These are phyloP conservation scores for Scheffersomyces lignosus DNA, from an alignment of 805 yeast genomes.

Conservation along the genomic window DNA sequence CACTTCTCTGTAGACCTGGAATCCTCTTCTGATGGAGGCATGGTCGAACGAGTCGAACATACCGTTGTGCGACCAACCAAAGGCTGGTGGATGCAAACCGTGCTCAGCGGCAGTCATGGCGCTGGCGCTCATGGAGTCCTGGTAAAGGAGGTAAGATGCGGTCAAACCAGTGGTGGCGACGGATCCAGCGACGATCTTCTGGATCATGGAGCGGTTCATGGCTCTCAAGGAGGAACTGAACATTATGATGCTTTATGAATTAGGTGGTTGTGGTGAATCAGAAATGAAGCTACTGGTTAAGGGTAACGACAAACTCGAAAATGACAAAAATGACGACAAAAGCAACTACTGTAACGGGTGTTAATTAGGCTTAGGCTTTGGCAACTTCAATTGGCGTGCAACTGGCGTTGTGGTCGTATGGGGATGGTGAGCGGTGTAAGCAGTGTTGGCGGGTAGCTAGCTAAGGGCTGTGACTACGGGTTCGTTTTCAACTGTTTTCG, in stretches of 20 bases:
- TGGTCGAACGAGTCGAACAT: conserved; percentile 91
- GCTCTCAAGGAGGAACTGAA: conserved; percentile 1
- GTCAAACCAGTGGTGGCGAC: conserved; percentile 76
- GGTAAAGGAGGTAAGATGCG: conserved; percentile 78
- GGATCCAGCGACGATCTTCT: conserved; percentile 58
- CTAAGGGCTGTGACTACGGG: no score
- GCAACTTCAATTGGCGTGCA: no score
- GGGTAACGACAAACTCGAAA: no score
- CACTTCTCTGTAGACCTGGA: conserved; percentile 97
- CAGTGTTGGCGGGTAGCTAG: no score
- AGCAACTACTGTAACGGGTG: no score
- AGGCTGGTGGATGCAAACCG: conserved; percentile 94
- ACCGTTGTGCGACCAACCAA: conserved; percentile 92
- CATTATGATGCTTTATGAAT: not conserved
- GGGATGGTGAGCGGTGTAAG: no score
- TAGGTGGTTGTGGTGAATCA: no score
- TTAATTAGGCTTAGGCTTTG: no score
- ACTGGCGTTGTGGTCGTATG: no score
- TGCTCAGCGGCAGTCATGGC: conserved; percentile 99
- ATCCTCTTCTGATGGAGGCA: conserved; percentile 96
- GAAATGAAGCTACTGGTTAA: no score
- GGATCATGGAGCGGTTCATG: conserved; percentile 21
- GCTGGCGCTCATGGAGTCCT: conserved; percentile 81
- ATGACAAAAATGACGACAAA: no score
- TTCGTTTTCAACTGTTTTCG: no score